Evolutionary conservation across 169 alveolate species (phyloP), one percentile per base, ranked within the genome.

Genomic region (Babesia ovata): DNA sequence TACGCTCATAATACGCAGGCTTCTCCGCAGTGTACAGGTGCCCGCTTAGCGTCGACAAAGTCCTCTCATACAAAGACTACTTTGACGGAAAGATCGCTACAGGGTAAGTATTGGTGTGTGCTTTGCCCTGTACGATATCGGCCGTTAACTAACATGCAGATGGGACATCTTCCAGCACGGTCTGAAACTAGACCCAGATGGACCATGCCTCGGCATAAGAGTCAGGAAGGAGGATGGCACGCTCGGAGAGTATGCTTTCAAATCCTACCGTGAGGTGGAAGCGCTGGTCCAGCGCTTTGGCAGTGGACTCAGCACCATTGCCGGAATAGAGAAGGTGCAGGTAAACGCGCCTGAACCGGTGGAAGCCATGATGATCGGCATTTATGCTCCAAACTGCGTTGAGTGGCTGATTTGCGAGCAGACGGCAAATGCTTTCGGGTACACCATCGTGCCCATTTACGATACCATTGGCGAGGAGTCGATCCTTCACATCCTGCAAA

Each of bases 331-430:
- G 16, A 70, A 48, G 49, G 72, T 61, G 22, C 58, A 28, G 49
- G 74, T 74, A 29, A 45, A 44, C 26, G 83, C 76, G 36, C 73
- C 71, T n/a, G 75, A 63, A 19, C 77, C 74, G 14, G 77, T 61
- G 3, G 54, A 59, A 9, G 70, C 72, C 45, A 86, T 48, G 65
- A 75, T 86, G 79, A 46, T 90, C 60, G 94, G 94, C 28, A 79
- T 89, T 17, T 89, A 89, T 57, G 59, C 89, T 58, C 83, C 86
- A 19, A 89, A 89, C 62, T 73, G 88, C 48, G 78, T 81, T 46
- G 95, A 92, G 67, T 92, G 95, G 95, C 91, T 88, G 53, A 82
- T 92, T 6, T 72, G 91, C 48, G 95, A 92, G 74, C 86, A 86
- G 44, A 88, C 91, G 21, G 86, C 93, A 42, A 91, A 84, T 53